Conservation (phyloP, 768 basidiomycete genomes). For the Russula vinacea region DNA sequence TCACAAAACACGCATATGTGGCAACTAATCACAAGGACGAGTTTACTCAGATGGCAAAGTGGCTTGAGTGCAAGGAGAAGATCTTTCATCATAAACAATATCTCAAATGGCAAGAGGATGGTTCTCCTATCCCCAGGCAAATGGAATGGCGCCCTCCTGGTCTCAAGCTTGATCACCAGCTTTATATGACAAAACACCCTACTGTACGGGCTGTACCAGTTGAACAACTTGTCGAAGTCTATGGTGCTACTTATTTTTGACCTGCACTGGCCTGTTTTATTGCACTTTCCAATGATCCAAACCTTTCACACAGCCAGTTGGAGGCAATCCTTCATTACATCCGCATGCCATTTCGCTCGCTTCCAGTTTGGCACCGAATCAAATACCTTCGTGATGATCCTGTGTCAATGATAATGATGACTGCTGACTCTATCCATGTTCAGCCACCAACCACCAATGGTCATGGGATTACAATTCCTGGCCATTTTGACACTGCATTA, state of each 20-base stretch:
- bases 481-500: neutral
- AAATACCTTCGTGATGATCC: neutral
- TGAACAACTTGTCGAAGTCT: neutral
- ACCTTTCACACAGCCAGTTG: neutral
- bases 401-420: neutral
- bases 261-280: neutral
- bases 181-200: neutral
- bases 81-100: neutral
- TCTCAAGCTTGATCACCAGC: neutral
- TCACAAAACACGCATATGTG: neutral
- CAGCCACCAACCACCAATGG: neutral
- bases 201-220: neutral
- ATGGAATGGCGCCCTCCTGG: neutral
- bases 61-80: neutral
- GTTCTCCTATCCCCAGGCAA: neutral
- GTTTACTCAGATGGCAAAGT: neutral
- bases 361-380: neutral
- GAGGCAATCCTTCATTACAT: neutral
- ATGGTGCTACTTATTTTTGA: neutral
- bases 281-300: neutral
- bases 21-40: neutral
- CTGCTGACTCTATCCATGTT: neutral
- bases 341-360: neutral
- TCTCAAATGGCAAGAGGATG: neutral
- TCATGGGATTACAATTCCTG: too few relatives aligned